Evolutionary conservation across 2,329 filamentous ascomycete species (phyloP).

Genomic region (Pseudogymnoascus sp.): DNA sequence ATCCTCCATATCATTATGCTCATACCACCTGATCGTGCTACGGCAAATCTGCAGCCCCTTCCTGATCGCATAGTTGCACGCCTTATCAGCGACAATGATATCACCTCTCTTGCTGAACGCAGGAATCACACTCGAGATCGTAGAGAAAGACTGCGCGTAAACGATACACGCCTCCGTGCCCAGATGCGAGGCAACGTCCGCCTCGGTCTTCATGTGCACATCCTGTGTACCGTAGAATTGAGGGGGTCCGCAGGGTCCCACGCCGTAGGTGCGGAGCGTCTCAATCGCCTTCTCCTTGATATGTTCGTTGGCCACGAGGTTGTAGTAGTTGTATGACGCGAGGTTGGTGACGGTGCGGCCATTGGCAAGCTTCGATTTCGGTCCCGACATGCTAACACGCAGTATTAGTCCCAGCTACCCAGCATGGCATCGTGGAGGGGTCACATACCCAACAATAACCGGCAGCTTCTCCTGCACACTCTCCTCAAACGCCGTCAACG

Average conservation of each 20-base stretch:
- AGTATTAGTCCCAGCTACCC: constrained; percentile 8
- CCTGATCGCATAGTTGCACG: constrained; percentile 87
- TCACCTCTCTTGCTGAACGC: constrained; percentile 96
- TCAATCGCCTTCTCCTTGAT: constrained; percentile 94
- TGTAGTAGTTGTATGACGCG: constrained; percentile 95
- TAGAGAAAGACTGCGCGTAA: constrained; percentile 93
- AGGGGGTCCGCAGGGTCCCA: constrained; percentile 91
- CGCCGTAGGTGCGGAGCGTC: constrained; percentile 88
- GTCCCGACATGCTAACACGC: constrained; percentile 66
- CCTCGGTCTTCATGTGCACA: constrained; percentile 94
- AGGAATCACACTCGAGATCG: constrained; percentile 93
- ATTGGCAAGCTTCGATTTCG: constrained; percentile 80
- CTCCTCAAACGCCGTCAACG: constrained; percentile 69
- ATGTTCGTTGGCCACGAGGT: constrained; percentile 86
- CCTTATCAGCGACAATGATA: constrained; percentile 91
- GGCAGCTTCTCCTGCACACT: constrained; percentile 78
- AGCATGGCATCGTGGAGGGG: not conserved
- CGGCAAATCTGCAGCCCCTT: constrained; percentile 91
- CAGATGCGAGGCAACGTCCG: constrained; percentile 84
- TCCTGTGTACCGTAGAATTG: constrained; percentile 98
- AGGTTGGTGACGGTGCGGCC: constrained; percentile 90
- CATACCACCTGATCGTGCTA: constrained; percentile 87
- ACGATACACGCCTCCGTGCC: constrained; percentile 87
- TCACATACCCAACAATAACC: constrained; percentile 73
- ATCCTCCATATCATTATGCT: constrained; percentile 94